These are phyloP conservation scores for Salix caprea DNA, from an alignment of 345 rosid genomes.

Conservation along the genomic window DNA sequence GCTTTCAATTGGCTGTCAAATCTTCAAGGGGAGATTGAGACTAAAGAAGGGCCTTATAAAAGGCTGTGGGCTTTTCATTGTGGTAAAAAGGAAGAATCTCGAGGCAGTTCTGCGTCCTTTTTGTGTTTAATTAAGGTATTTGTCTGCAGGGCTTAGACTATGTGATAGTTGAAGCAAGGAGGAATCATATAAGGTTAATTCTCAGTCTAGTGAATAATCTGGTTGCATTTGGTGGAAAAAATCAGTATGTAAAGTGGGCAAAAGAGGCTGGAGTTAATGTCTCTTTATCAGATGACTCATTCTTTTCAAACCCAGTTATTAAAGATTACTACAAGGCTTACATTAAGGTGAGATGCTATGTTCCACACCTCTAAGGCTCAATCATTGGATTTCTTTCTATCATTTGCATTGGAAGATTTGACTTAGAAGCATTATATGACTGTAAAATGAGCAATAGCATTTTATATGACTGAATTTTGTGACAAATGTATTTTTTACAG, in stretches of 20 bases:
- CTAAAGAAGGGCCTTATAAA: not conserved
- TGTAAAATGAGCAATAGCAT: not conserved
- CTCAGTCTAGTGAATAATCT: conserved; percentile 49
- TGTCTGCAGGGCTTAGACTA: conserved; percentile 39
- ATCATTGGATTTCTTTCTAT: not conserved
- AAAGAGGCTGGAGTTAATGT: conserved; percentile 31
- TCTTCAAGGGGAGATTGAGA: not conserved
- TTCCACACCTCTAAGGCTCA: not conserved
- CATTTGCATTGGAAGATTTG: not conserved
- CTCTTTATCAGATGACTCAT: conserved; percentile 28
- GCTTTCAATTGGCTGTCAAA: not conserved
- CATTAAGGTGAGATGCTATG: conserved; percentile 26
- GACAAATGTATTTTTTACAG: not conserved
- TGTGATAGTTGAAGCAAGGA: conserved; percentile 47
- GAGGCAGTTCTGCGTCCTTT: not conserved
- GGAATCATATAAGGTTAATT: conserved; percentile 34
- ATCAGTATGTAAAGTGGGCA: conserved; percentile 47
- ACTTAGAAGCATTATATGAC: not conserved
- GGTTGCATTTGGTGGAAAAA: conserved; percentile 47
- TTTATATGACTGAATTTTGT: not conserved
- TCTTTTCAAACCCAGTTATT: conserved; percentile 30
- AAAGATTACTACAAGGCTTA: conserved; percentile 35
- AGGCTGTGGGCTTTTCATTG: not conserved
- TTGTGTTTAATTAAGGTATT: not conserved
- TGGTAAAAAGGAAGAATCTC: not conserved